Percentiles rank a stretch among this genome's conserved stretches.
Conservation (phyloP, 441 rosid species). For the Theobroma grandiflorum region DNA sequence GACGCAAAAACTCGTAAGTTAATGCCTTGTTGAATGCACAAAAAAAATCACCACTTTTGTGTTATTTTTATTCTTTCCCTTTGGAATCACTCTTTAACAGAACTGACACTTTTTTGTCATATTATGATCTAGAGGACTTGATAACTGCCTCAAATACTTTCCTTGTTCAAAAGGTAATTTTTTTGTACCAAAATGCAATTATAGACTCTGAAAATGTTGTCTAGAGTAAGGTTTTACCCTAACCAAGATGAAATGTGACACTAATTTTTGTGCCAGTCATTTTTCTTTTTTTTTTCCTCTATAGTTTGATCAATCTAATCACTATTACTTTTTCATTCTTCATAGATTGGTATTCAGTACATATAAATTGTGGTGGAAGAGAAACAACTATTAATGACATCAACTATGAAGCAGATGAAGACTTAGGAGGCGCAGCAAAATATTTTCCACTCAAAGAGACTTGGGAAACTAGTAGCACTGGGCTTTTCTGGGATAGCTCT, state of each 20-base stretch:
- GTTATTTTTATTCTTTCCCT: neutral
- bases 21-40: neutral
- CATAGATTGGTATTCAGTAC: conserved; percentile 39
- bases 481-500: conserved; percentile 53
- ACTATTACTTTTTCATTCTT: neutral
- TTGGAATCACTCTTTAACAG: neutral
- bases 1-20: conserved; percentile 43
- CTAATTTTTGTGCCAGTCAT: neutral
- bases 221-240: neutral
- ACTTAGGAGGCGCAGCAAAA: conserved; percentile 50
- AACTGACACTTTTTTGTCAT: conserved; percentile 18
- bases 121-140: conserved; percentile 29
- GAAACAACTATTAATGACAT: conserved; percentile 27
- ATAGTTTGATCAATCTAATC: neutral
- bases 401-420: conserved; percentile 48
- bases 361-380: conserved; percentile 48
- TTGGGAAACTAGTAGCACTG: conserved; percentile 64
- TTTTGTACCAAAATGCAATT: neutral
- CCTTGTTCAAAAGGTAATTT: conserved; percentile 46
- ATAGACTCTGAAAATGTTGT: neutral
- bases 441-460: conserved; percentile 33
- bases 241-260: neutral
- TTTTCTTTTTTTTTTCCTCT: neutral
- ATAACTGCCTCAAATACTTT: conserved; percentile 28
- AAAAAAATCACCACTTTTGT: neutral